phyloP scores from a whole-genome alignment of 257 asterid genomes.

The Gentiana straminea region DNA sequence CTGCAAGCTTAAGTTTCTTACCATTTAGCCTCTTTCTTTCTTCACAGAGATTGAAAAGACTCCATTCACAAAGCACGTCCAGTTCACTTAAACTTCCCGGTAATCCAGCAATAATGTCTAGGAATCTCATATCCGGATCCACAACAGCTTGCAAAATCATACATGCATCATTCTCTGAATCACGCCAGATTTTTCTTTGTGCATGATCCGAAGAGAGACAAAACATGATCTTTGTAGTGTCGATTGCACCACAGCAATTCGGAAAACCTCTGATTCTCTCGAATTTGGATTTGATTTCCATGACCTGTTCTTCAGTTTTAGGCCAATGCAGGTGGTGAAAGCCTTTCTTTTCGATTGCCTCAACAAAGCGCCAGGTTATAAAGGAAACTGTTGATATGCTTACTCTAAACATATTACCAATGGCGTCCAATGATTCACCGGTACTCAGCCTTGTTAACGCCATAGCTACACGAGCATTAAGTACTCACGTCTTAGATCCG shows the following conservation, averaged over 20 bases:
- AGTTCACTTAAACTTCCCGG: constrained; percentile 15
- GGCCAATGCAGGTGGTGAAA: constrained; percentile 19
- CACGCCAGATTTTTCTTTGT: constrained; percentile 11
- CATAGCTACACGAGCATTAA: constrained; percentile 18
- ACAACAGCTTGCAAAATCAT: constrained; percentile 21
- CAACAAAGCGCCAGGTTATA: constrained; percentile 19
- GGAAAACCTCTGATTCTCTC: constrained; percentile 17
- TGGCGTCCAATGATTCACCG: constrained; percentile 9
- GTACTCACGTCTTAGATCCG: constrained; percentile 13
- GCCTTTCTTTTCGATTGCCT: constrained; percentile 16
- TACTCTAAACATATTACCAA: constrained; percentile 14
- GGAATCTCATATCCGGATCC: constrained; percentile 16
- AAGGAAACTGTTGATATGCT: constrained; percentile 10
- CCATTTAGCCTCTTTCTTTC: constrained; percentile 12
- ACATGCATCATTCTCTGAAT: constrained; percentile 15
- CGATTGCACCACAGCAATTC: constrained; percentile 22
- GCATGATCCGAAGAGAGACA: constrained; percentile 8
- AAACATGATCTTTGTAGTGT: constrained; percentile 17
- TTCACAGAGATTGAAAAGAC: constrained; percentile 8
- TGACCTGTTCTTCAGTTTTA: constrained; percentile 4
- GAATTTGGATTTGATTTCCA: constrained; percentile 11
- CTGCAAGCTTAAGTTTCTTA: constrained; percentile 11
- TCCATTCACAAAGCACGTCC: constrained; percentile 8
- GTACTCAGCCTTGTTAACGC: constrained; percentile 22
- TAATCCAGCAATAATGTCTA: constrained; percentile 12